phyloP scores from a whole-genome alignment of 1,284 basidiomycete genomes.

The Quambalaria eucalypti region DNA sequence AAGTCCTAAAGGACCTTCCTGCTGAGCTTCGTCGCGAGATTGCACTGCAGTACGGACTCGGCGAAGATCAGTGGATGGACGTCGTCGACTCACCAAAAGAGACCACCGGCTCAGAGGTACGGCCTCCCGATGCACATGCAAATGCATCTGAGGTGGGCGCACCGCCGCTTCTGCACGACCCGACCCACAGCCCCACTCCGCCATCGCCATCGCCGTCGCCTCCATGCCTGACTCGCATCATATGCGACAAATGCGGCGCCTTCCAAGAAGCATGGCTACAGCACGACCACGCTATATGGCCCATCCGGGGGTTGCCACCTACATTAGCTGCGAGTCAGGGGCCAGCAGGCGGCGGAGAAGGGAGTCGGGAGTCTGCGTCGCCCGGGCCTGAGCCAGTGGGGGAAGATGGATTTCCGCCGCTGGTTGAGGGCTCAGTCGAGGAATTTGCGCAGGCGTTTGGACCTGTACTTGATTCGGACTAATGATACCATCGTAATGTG shows the following conservation, averaged over 20 bases:
- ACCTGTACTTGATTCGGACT: no score
- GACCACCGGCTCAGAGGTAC: no score
- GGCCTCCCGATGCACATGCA: background rate
- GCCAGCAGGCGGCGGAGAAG: no score
- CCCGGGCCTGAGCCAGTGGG: no score
- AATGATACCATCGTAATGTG: no score
- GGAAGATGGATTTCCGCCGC: no score
- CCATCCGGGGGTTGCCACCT: slow-evolving; percentile 15
- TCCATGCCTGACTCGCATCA: background rate
- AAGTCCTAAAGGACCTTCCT: slow-evolving; percentile 18
- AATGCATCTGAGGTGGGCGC: background rate
- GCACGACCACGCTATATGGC: slow-evolving; percentile 34
- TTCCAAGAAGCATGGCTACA: slow-evolving; percentile 22
- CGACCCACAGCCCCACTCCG: background rate
- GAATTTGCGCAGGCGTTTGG: no score
- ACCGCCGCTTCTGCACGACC: no score
- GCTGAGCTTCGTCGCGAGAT: slow-evolving; percentile 23
- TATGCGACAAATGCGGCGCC: background rate
- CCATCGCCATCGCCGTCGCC: slow-evolving; percentile 1
- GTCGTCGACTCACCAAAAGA: background rate
- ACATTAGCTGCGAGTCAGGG: no score
- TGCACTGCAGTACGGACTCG: slow-evolving; percentile 20
- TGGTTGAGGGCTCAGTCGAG: no score
- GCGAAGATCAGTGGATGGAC: background rate
- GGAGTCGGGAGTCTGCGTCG: no score